These are phyloP conservation scores for Mortierella sp. DNA, from an alignment of 371 early-diverging fungal species.

Conservation along the genomic window DNA sequence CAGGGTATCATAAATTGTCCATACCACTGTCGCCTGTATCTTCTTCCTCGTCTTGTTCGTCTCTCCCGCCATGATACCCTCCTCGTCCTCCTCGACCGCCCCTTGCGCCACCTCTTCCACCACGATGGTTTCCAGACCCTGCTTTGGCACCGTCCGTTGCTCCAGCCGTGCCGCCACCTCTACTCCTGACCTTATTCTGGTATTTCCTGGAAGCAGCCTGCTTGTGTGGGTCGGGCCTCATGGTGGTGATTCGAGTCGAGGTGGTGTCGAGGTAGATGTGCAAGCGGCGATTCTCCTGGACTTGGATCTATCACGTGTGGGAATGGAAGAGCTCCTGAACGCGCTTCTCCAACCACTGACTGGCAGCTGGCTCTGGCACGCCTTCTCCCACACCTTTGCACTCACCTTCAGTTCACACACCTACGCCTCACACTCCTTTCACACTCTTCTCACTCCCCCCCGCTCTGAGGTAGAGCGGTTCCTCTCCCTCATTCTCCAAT, in stretches of 20 bases:
- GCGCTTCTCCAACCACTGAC: too few species aligned
- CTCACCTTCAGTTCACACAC: too few species aligned
- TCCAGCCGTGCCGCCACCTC: constrained; percentile 20
- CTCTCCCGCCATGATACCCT: constrained; percentile 17
- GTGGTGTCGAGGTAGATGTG: not conserved
- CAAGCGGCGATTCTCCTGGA: not conserved
- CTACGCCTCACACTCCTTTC: too few species aligned
- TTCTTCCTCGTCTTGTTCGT: constrained; percentile 1
- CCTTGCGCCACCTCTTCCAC: constrained; percentile 16
- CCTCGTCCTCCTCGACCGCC: constrained; percentile 23
- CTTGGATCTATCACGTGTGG: too few species aligned
- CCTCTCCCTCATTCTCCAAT: too few species aligned
- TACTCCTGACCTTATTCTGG: constrained; percentile 36
- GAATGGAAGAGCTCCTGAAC: too few species aligned
- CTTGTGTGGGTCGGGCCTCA: constrained; percentile 54
- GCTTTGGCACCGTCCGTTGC: constrained; percentile 17
- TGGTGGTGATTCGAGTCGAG: constrained; percentile 3
- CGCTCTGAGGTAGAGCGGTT: too few species aligned
- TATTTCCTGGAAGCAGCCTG: constrained; percentile 52
- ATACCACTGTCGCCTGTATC: constrained; percentile 9
- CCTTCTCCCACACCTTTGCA: too few species aligned
- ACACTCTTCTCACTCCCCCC: too few species aligned
- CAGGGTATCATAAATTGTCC: constrained; percentile 1
- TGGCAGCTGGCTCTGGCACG: too few species aligned
- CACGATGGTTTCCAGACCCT: constrained; percentile 3